These are phyloP conservation scores for Pichia ethanolica DNA, from an alignment of 805 yeast species.

Conservation along the genomic window DNA sequence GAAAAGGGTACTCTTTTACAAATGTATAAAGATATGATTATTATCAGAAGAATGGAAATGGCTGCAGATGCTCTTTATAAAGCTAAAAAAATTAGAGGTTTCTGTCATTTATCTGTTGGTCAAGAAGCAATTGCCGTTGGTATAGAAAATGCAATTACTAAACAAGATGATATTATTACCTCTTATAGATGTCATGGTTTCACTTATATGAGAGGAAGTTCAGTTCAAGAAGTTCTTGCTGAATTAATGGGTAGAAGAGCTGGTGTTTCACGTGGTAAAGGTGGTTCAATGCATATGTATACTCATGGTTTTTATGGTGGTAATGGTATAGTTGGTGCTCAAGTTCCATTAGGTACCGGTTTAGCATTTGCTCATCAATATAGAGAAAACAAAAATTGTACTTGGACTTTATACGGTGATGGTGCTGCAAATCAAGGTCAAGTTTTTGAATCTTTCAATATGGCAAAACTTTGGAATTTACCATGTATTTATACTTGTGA, in stretches of 20 bases:
- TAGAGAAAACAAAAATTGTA: conserved; percentile 66
- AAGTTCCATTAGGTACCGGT: conserved; percentile 97
- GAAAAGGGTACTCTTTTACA: conserved; percentile 73
- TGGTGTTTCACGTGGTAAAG: conserved; percentile 96
- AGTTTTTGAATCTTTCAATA: conserved; percentile 94
- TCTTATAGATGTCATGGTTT: conserved; percentile 99
- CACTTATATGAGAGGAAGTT: conserved; percentile 92
- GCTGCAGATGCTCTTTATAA: conserved; percentile 96
- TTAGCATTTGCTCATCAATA: conserved; percentile 98
- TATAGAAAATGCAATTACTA: conserved; percentile 87
- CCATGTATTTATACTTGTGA: conserved; percentile 96
- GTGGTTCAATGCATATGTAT: conserved; percentile 99
- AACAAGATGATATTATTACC: conserved; percentile 83
- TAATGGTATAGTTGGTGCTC: conserved; percentile 99
- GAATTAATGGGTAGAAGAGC: conserved; percentile 95
- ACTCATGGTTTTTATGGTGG: conserved; percentile 96
- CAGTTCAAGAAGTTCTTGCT: conserved; percentile 84
- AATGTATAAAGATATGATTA: conserved; percentile 95
- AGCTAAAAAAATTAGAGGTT: conserved; percentile 97
- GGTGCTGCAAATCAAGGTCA: conserved; percentile 99
- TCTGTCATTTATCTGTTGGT: conserved; percentile 97
- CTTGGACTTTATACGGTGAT: conserved; percentile 92
- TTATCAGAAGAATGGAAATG: conserved; percentile 97
- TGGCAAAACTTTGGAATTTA: conserved; percentile 98
- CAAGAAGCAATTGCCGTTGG: conserved; percentile 99